Base-by-base conservation (phyloP, 306 rosid genomes). In the Dryas octopetala region DNA sequence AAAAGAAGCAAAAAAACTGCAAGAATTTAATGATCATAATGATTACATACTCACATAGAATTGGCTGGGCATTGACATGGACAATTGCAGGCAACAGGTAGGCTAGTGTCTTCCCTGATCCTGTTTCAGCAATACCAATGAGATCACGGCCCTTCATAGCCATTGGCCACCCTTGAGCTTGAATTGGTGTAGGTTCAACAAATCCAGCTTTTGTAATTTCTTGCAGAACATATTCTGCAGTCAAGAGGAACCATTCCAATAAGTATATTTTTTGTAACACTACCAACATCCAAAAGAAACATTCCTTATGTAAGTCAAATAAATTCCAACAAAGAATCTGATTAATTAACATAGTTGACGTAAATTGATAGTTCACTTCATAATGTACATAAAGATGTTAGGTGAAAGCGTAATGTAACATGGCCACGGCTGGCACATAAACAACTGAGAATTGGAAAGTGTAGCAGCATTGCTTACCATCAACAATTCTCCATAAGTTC, bases 131-230 rank as follows among this genome's bases (percentile, higher is more conserved):
- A 84, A 95, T 92, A 72, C 99, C 99, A 61, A 92, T 92, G 70
- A 95, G 93, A 81, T 95, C 99, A 74, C 98, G 96, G 45, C 99
- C 99, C 81, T 73, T 90, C 78, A 95, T 84, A 78, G 99, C 99
- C 99, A 95, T 95, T 75, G 99, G 98, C 99, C 99, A 95, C 78
- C 99, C 99, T 92, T 95, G 99, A 50, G 99, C 90, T 69, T 95
- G 99, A 84, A 95, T 95, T 16, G 99, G 96, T 43, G 99, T 95
- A 70, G 99, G 99, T 65, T 95, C 99, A 7, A 87, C 80, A 86
- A 95, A 95, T 9, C 99, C 99, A 79, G 99, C 93, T 82, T 74
- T 95, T 52, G 83, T 40, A 79, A 95, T 85, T 84, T 95, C 98
- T 89, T 95, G 87, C 76, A 95, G 1, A 64, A 95, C 99, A 76